Evolutionary conservation across 441 rosid genomes (phyloP), one percentile per base, ranked within the genome.

Genomic region (Gossypium davidsonii): DNA sequence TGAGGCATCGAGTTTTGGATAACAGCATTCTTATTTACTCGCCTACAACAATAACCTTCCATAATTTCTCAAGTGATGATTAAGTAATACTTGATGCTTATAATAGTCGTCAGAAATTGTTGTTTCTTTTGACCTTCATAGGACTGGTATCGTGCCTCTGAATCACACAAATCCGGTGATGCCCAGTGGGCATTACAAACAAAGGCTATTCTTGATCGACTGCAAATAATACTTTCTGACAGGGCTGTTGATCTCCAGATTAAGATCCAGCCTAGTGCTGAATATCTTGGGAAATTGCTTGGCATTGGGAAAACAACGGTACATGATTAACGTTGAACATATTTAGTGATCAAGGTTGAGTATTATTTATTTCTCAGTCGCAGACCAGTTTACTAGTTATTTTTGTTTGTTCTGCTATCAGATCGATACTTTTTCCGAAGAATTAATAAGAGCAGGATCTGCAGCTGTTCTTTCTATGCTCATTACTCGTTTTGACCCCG

Each of bases 151-250:
- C 80, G 79, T 18, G 79, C 87, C 62, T 73, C 83, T 44, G 88
- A 77, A 78, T 72, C 85, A 74, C 85, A 82, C 81, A 86, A 74
- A 75, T 77, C 78, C 71, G 79, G 77, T 82, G 90, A 87, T 83
- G 81, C 75, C 75, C 89, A 81, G 75, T 92, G 96, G 96, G 91
- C 91, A 74, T 81, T 90, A 75, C 93, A 89, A 74, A 82, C 97
- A 69, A 92, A 90, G 80, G 88, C 96, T 71, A 76, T 87, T 67
- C 87, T 92, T 75, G 92, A 90, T 76, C 86, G 91, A 56, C 75
- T 90, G 67, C 94, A 80, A 59, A 85, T 90, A 70, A 78, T 82
- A 75, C 90, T 90, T 79, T 86, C 88, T 67, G 88, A 86, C 76
- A 90, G 83, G 79, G 85, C 90, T 37, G 87, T 81, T 74, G 73